Evolutionary conservation across 805 yeast genomes (phyloP).

Genomic region (Candida methanosorbosa): DNA sequence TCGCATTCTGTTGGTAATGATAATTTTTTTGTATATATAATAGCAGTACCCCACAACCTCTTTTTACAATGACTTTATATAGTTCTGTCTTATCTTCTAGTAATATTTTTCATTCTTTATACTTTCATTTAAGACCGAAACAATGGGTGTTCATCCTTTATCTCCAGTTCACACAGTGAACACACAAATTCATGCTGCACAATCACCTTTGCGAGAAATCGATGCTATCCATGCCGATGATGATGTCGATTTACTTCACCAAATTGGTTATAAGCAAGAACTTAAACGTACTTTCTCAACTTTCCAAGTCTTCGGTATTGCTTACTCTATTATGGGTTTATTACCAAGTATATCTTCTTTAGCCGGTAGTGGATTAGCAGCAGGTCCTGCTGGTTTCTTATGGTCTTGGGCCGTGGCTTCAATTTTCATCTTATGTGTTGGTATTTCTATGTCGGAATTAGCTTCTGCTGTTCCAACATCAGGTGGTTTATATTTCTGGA

Average conservation of each 20-base stretch:
- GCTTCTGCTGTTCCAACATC: conserved; percentile 65
- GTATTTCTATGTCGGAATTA: conserved; percentile 52
- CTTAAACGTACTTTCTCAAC: conserved; percentile 52
- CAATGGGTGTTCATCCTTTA: not conserved
- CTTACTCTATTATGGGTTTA: conserved; percentile 66
- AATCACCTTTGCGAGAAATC: conserved; percentile 19
- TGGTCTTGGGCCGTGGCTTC: conserved; percentile 47
- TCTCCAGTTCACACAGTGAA: not conserved
- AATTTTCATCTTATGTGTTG: conserved; percentile 43
- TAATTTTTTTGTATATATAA: not conserved
- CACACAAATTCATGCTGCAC: conserved; percentile 10
- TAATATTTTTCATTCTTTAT: not conserved
- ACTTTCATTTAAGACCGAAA: not conserved
- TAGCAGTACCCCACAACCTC: not conserved
- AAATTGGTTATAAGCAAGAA: conserved; percentile 67
- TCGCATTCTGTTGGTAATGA: too few species aligned
- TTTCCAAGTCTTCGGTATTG: conserved; percentile 60
- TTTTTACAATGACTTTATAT: not conserved
- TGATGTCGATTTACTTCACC: conserved; percentile 32
- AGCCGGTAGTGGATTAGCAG: conserved; percentile 41
- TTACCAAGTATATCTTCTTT: conserved; percentile 56
- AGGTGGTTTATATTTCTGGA: conserved; percentile 65
- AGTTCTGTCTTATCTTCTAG: not conserved
- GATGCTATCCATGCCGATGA: conserved; percentile 18
- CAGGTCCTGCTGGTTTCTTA: conserved; percentile 46